Percentiles rank a stretch among this genome's conserved stretches.
Conservation (phyloP, 768 basidiomycete species). For the Pleurotus eryngii region DNA sequence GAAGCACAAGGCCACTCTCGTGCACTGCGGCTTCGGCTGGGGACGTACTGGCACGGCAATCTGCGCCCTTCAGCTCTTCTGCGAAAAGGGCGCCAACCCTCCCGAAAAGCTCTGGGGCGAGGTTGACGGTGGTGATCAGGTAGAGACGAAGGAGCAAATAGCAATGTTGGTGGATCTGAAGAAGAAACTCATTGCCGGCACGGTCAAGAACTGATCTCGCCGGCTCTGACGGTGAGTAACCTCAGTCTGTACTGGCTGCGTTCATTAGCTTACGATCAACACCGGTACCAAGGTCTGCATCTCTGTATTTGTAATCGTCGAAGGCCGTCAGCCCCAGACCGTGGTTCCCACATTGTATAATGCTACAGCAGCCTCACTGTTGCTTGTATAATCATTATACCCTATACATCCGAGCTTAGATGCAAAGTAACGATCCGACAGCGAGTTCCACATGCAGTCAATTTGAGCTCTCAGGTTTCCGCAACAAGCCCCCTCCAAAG, state of each 20-base stretch:
- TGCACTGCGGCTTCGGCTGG: background rate
- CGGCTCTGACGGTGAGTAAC: background rate
- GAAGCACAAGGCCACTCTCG: background rate
- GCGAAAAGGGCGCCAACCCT: background rate
- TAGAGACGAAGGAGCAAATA: background rate
- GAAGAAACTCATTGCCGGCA: background rate
- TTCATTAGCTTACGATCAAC: too few relatives aligned
- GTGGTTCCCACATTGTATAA: too few relatives aligned
- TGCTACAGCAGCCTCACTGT: too few relatives aligned
- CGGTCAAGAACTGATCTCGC: background rate
- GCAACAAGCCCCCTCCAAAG: slow-evolving; percentile 42
- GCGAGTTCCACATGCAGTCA: background rate
- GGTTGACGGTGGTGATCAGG: background rate
- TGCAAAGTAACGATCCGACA: too few relatives aligned
- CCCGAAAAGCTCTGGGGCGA: slow-evolving; percentile 1
- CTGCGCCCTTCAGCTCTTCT: background rate
- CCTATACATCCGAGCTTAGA: too few relatives aligned
- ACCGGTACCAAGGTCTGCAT: too few relatives aligned
- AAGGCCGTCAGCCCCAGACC: too few relatives aligned
- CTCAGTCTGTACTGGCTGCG: too few relatives aligned
- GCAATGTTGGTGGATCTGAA: background rate
- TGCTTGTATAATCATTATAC: too few relatives aligned
- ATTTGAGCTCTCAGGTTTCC: background rate
- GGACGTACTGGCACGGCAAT: background rate
- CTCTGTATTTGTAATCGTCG: too few relatives aligned